Base-by-base conservation (phyloP, 352 stramenopile genomes). In the Phytophthora fragariae region DNA sequence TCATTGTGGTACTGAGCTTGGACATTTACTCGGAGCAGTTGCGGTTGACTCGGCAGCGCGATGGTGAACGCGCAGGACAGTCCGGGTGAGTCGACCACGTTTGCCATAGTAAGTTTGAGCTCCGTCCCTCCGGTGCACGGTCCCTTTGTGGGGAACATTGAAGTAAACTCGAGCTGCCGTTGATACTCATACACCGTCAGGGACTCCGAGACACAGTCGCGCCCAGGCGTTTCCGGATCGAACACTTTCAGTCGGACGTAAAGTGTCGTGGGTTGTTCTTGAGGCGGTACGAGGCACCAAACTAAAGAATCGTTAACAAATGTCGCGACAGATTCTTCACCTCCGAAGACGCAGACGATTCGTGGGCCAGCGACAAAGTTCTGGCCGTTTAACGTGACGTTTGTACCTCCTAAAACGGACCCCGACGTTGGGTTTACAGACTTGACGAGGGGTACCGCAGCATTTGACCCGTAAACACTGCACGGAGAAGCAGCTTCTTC, bases 281-380 rank as follows among this genome's bases (percentile, higher is more conserved):
- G 75, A 5, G 77, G 55, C 31, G 84, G 76, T 4, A 71, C 60
- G 5, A 73, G 41, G 41, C 84, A 92, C 44, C 46, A 75, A 0
- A 66, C 70, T 49, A 63, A 19, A 14, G 66, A 68, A 15, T 61
- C 41, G 41, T 70, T 82, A 1, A 84, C 29, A 33, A 84, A 82
- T 0, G 7, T 65, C 2, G 84, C 84, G 5, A 53, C 6, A 3
- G 75, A 57, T 57, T 89, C 74, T 35, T 76, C 33, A 47, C 62
- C 41, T 0, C 74, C 82, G 50, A 92, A 83, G 0, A 86, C 49
- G 68, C 83, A 92, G 3, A 62, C 68, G 4, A 92, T 60, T 31
- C 58, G 39, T 2, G 68, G 62, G 0, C 73, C 75, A 29, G 73
- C 56, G 1, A 84, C 24, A 27, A 90, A 77, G 21, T 81, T 75